phyloP scores from a whole-genome alignment of 495 filamentous ascomycete species.

The Aspergillus wentii region DNA sequence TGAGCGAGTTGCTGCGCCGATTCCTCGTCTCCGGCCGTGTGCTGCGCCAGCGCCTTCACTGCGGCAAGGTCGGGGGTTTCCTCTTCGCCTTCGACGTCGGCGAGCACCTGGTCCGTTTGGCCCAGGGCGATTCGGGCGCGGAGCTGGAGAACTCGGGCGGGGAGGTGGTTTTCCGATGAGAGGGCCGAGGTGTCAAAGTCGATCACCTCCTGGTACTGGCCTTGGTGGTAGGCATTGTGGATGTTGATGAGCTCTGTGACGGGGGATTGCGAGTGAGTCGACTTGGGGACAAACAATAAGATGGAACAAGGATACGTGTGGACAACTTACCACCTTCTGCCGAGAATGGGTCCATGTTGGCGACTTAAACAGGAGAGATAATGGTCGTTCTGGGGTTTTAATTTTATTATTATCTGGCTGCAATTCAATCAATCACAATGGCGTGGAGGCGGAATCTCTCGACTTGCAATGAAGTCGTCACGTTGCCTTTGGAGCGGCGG shows the following conservation, averaged over 20 bases:
- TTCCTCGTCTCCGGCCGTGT: conserved; percentile 51
- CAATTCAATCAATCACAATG: too few relatives aligned
- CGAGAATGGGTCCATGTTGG: conserved; percentile 85
- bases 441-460: too few relatives aligned
- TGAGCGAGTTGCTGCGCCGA: conserved; percentile 59
- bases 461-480: too few relatives aligned
- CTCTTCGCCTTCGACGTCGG: conserved; percentile 58
- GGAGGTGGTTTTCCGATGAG: conserved; percentile 67
- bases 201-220: conserved; percentile 77
- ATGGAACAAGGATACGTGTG: conserved; percentile 3
- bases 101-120: conserved; percentile 64
- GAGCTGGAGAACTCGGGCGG: conserved; percentile 73
- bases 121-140: conserved; percentile 80
- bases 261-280: conserved; percentile 9
- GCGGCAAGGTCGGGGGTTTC: conserved; percentile 70
- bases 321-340: conserved; percentile 70
- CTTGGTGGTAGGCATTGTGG: conserved; percentile 91
- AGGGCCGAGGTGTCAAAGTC: conserved; percentile 74
- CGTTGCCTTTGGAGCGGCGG: conserved; percentile 25
- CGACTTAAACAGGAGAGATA: too few relatives aligned
- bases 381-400: too few relatives aligned
- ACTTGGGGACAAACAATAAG: conserved; percentile 6
- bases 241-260: conserved; percentile 85
- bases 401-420: too few relatives aligned
- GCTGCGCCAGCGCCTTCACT: conserved; percentile 71